A percentile compares a stretch with the other conserved stretches of the same genome.
phyloP scores from a whole-genome alignment of 2,329 filamentous ascomycete genomes.

The Colletotrichum sp. region DNA sequence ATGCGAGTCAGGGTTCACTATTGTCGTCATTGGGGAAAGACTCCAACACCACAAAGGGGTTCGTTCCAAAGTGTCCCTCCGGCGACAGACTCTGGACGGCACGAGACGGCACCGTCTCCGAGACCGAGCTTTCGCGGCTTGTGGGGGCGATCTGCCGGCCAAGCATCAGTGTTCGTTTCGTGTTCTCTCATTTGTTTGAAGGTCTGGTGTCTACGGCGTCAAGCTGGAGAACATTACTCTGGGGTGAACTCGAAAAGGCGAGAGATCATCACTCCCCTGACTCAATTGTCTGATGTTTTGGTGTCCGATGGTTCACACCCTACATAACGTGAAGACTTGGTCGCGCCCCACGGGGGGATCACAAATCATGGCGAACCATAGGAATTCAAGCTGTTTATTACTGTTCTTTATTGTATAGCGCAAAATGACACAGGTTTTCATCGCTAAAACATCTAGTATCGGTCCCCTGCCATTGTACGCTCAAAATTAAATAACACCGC shows the following conservation, averaged over 20 bases:
- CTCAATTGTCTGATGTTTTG: background rate
- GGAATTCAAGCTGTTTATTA: too few relatives aligned
- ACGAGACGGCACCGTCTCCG: background rate
- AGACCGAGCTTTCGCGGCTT: background rate
- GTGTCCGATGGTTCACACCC: too few relatives aligned
- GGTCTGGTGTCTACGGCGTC: background rate
- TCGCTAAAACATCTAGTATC: too few relatives aligned
- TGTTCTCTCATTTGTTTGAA: background rate
- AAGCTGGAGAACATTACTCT: background rate
- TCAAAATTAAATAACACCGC: too few relatives aligned
- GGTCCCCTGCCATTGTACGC: too few relatives aligned
- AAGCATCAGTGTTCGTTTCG: background rate
- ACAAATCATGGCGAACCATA: too few relatives aligned
- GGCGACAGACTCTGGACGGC: background rate
- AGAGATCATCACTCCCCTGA: background rate
- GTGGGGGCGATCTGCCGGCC: background rate
- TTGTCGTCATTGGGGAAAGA: background rate
- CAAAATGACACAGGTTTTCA: too few relatives aligned
- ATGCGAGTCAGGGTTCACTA: background rate
- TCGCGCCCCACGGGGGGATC: too few relatives aligned
- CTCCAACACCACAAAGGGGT: background rate
- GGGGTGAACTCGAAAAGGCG: background rate
- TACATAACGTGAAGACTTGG: too few relatives aligned
- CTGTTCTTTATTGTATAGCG: too few relatives aligned
- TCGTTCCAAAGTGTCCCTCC: background rate